A percentile compares a stretch with the other conserved stretches of the same genome.
These are phyloP conservation scores for Solanum arcanum DNA, from an alignment of 257 asterid species.

Conservation along the genomic window DNA sequence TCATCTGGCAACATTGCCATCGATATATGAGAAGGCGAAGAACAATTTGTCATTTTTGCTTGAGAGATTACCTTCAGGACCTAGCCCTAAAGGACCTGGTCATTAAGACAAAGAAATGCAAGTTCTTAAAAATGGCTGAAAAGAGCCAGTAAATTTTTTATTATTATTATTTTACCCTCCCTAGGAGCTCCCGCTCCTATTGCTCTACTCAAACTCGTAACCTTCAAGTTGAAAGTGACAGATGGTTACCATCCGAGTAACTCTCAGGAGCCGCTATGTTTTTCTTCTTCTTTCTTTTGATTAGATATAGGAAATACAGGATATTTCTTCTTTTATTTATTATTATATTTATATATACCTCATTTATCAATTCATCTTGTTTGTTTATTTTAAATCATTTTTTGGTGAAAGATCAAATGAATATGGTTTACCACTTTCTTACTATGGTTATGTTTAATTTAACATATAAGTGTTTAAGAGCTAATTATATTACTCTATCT, in stretches of 20 bases:
- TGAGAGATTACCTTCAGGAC: slow-evolving; percentile 12
- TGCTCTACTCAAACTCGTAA: no score
- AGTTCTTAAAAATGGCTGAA: not conserved
- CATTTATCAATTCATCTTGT: not conserved
- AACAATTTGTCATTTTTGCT: slow-evolving; percentile 7
- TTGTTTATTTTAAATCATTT: not conserved
- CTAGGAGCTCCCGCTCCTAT: no score
- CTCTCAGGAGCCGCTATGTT: no score
- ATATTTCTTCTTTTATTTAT: not conserved
- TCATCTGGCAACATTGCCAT: not conserved
- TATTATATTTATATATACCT: not conserved
- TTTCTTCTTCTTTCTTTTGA: not conserved
- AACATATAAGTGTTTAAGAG: not conserved
- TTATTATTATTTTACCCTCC: no score
- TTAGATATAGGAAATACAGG: not conserved
- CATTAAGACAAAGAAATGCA: not conserved
- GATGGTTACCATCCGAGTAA: no score
- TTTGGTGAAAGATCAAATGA: not conserved
- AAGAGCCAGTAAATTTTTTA: not conserved
- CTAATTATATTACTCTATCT: not conserved
- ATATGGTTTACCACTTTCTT: not conserved
- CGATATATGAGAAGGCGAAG: not conserved
- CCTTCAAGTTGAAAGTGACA: no score
- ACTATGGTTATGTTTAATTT: not conserved
- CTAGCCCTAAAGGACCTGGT: slow-evolving; percentile 20